A percentile compares a stretch with the other conserved stretches of the same genome.
phyloP scores from a whole-genome alignment of 345 rosid species.

The Gossypium longicalyx region DNA sequence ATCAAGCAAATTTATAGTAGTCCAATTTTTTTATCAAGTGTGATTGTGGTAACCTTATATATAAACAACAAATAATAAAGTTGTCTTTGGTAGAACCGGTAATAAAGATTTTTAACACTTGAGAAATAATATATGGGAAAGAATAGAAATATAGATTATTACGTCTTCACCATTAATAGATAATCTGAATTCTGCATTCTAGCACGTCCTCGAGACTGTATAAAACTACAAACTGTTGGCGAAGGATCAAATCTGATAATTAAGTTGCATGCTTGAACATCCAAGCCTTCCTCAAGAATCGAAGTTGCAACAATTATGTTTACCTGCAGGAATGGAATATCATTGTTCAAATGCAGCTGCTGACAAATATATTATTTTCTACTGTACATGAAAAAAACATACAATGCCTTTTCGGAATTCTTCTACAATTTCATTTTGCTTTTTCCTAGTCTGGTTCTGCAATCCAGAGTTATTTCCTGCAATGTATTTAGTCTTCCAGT shows the following conservation, averaged over 20 bases:
- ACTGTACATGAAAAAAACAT: neutral
- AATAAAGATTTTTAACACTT: neutral
- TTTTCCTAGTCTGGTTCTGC: constrained; percentile 54
- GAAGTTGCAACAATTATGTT: constrained; percentile 90
- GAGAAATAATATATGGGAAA: no score
- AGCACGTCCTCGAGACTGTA: constrained; percentile 98
- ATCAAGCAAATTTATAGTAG: neutral
- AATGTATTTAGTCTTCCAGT: constrained; percentile 66
- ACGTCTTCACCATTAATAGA: constrained; percentile 73
- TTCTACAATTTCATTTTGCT: constrained; percentile 70
- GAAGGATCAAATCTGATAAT: constrained; percentile 87
- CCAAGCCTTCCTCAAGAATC: constrained; percentile 93
- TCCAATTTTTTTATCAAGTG: neutral
- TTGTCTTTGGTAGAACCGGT: neutral
- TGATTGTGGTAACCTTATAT: neutral
- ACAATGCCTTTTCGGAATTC: constrained; percentile 79
- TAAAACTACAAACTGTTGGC: constrained; percentile 74
- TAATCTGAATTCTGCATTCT: constrained; percentile 80
- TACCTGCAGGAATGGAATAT: constrained; percentile 42
- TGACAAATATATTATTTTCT: neutral
- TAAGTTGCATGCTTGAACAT: constrained; percentile 84
- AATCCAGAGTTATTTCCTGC: constrained; percentile 65
- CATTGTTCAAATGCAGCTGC: neutral
- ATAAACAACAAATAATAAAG: neutral
- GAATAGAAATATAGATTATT: neutral